Base-by-base conservation (phyloP, 345 rosid species). In the Raphanus raphanistrum region DNA sequence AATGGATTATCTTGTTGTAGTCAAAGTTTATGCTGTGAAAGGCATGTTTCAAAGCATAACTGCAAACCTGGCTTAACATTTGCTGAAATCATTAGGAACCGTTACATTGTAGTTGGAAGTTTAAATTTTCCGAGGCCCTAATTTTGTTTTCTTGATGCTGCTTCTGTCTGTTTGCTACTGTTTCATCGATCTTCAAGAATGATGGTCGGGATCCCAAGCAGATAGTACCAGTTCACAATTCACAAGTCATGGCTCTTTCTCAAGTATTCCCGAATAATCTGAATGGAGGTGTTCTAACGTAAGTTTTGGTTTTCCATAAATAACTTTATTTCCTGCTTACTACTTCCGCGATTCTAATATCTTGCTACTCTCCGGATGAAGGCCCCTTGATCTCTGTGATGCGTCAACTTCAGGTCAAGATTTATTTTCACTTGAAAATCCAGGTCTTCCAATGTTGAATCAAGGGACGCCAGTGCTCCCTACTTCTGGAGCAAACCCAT, bases 331-430 rank as follows among this genome's bases (percentile, higher is more conserved):
- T 52, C 65, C 48, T 65, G 59, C 41, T 58, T 69, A 17, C 48
- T 36, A 66, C 55, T 48, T 76, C 45, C 4, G 17, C 63, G 59
- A 21, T 70, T 72, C 62, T 73, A 64, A 80, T 70, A 48, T 80
- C 36, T 66, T 63, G 52, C 71, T 77, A 27, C 72, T 75, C 66
- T 83, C 68, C 76, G 82, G 82, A 81, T 88, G 87, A 83, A 96
- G 99, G 92, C 99, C 99, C 68, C 91, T 90, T 78, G 98, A 96
- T 86, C 85, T 96, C 72, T 89, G 90, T 82, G 97, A 96, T 81
- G 81, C 75, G 52, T 76, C 88, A 75, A 74, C 85, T 70, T 79
- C 96, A 55, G 90, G 84, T 81, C 84, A 87, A 63, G 98, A 96
- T 62, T 81, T 58, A 82, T 78, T 83, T 81, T 36, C 96, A 66